Percentiles rank a stretch among this genome's conserved stretches.
These are phyloP conservation scores for Verticillium nubilum DNA, from an alignment of 2,329 filamentous ascomycete genomes.

Conservation along the genomic window DNA sequence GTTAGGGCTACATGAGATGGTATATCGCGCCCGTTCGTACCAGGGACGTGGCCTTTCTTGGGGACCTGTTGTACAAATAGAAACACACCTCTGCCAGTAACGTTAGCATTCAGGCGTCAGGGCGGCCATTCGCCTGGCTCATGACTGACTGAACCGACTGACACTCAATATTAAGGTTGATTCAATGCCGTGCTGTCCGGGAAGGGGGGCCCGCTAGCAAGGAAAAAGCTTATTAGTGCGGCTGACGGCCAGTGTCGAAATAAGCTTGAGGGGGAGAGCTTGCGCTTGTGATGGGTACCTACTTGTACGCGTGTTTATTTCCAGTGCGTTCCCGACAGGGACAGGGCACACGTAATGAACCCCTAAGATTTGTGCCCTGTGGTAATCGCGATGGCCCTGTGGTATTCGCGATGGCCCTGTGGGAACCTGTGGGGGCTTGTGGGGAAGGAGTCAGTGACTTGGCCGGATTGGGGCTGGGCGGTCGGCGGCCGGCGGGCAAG, in stretches of 20 bases:
- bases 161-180: neutral
- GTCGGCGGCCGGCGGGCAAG: neutral
- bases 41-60: no score
- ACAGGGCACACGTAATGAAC: constrained; percentile 3
- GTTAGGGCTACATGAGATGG: no score
- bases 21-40: no score
- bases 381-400: neutral
- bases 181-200: neutral
- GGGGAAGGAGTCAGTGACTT: no score
- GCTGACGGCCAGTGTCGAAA: constrained; percentile 9
- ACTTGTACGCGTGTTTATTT: constrained; percentile 1
- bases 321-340: neutral
- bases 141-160: neutral
- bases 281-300: neutral
- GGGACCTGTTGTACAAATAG: no score
- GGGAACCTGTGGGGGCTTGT: neutral
- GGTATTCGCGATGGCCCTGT: neutral
- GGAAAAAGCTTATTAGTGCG: constrained; percentile 1
- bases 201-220: neutral
- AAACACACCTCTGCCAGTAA: no score
- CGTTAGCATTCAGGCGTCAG: no score
- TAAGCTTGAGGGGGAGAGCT: constrained; percentile 9
- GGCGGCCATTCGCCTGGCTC: no score
- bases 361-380: neutral
- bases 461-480: no score